Evolutionary conservation across 306 rosid genomes (phyloP), one percentile per base, ranked within the genome.

Genomic region (Myrica gale): DNA sequence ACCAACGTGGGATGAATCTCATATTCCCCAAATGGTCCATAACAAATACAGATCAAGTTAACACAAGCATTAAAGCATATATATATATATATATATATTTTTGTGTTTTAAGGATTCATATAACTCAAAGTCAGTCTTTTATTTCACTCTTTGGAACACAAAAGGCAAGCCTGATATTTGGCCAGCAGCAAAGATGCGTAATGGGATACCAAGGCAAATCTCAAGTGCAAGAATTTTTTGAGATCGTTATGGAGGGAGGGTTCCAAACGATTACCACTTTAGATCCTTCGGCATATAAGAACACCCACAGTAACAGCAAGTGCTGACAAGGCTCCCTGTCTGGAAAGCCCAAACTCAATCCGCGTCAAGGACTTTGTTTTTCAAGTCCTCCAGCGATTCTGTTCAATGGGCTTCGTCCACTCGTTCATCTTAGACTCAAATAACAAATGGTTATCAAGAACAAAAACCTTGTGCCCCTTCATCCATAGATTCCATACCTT

Each of bases 401-500:
- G 82, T 87, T 82, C 90, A 74, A 87, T 78, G 44, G 98, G 97
- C 62, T 92, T 92, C n/a, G 98, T 88, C 87, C 92, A 88, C 76
- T 39, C 85, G 79, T 90, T 93, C 85, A 92, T 89, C 86, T 87
- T 90, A 74, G 92, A 96, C 83, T 96, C 97, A 15, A 95, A 89
- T 77, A 95, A 83, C 72, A 92, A 77, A 42, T 97, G 99, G 78
- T 90, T 71, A 52, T 96, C 98, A 44, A 96, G 93, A 52, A 92
- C 92, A 82, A 96, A 90, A 55, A 90, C 86, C 83, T 90, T 84
- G 63, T 53, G 83, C 66, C 92, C 99, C 76, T 86, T 96, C 74
- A 81, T 47, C 97, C 99, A 96, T 19, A 92, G 72, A n/a, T n/a
- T n/a, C n/a, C n/a, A n/a, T n/a, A n/a, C n/a, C 91, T 89, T 90